Conservation (phyloP, 2,329 filamentous ascomycete genomes). For the Claviceps pazoutovae region DNA sequence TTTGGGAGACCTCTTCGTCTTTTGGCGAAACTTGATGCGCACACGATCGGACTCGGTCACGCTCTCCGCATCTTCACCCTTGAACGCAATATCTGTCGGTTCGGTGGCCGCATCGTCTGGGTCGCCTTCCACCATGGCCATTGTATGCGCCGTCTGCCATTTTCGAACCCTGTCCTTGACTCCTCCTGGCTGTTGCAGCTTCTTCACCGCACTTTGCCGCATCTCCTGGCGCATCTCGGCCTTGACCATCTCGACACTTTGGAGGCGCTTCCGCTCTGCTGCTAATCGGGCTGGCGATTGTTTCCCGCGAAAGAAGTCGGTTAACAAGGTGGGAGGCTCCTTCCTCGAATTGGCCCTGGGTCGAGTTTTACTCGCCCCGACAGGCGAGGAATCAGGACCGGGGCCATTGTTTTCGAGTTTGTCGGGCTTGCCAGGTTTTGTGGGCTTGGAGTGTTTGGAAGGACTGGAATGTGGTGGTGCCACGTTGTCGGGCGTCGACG, state of each 20-base stretch:
- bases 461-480: conserved; percentile 7
- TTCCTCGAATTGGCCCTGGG: conserved; percentile 26
- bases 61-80: conserved; percentile 41
- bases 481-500: conserved; percentile 6
- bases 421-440: neutral
- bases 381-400: conserved; percentile 28
- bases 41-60: conserved; percentile 48
- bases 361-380: conserved; percentile 18
- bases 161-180: conserved; percentile 67
- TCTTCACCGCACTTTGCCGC: conserved; percentile 43
- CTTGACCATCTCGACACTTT: conserved; percentile 46
- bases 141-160: conserved; percentile 71
- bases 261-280: conserved; percentile 37
- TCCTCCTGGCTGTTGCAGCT: conserved; percentile 47
- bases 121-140: conserved; percentile 40
- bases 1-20: conserved; percentile 23
- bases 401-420: conserved; percentile 8
- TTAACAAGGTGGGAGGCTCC: conserved; percentile 31
- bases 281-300: conserved; percentile 41
- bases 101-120: conserved; percentile 40
- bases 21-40: conserved; percentile 40
- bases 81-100: conserved; percentile 47
- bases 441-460: conserved; percentile 2
- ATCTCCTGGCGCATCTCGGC: conserved; percentile 36
- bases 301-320: conserved; percentile 43